Percentiles rank a stretch among this genome's conserved stretches.
Evolutionary conservation across 2,329 filamentous ascomycete species (phyloP).

Genomic region (Aureobasidium sp.): DNA sequence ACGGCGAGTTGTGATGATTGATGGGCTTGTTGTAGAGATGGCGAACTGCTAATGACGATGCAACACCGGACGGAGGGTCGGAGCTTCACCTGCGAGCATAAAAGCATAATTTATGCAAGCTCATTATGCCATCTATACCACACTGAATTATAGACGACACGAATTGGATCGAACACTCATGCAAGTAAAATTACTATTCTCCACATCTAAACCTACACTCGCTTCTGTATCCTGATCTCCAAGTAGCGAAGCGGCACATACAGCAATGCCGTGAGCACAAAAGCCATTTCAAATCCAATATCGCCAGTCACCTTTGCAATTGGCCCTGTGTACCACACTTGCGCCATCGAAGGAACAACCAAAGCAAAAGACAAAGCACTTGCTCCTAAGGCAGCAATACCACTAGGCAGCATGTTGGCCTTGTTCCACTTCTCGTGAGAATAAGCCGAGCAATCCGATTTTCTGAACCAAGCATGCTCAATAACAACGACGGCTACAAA

Average conservation of each 20-base stretch:
- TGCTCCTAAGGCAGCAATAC: constrained; percentile 30
- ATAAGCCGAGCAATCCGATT: constrained; percentile 28
- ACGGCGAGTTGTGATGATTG: constrained; percentile 6
- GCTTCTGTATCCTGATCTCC: constrained; percentile 27
- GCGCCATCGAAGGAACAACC: constrained; percentile 22
- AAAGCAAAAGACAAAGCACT: constrained; percentile 19
- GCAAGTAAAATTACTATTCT: background rate
- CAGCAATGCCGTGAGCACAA: constrained; percentile 39
- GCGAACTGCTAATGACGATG: constrained; percentile 6
- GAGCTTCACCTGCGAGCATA: background rate
- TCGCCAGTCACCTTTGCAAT: constrained; percentile 46
- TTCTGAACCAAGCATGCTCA: constrained; percentile 35
- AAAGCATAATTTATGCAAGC: too few species aligned
- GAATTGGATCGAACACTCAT: background rate
- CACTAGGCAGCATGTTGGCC: constrained; percentile 30
- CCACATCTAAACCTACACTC: background rate
- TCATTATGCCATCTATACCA: background rate
- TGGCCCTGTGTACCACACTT: constrained; percentile 24
- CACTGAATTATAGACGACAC: background rate
- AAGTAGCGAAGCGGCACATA: constrained; percentile 37
- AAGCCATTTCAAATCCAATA: constrained; percentile 58
- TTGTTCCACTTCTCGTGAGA: constrained; percentile 36
- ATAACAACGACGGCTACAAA: constrained; percentile 36
- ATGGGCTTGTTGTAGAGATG: background rate
- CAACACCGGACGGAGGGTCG: background rate